A percentile compares a stretch with the other conserved stretches of the same genome.
These are phyloP conservation scores for Rubia balearica DNA, from an alignment of 305 asterid species.

Conservation along the genomic window DNA sequence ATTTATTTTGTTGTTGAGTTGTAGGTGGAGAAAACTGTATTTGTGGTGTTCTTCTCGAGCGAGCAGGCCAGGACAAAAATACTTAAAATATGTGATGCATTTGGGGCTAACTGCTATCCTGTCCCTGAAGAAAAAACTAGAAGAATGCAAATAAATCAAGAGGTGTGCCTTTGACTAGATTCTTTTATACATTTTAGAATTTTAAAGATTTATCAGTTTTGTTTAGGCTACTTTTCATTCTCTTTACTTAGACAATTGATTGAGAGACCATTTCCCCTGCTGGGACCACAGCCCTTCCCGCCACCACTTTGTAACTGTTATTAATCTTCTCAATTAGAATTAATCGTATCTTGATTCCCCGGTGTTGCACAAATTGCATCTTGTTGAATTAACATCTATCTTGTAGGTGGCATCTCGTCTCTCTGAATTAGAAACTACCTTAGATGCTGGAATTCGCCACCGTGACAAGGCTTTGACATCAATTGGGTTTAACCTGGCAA, in stretches of 20 bases:
- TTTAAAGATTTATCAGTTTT: not conserved
- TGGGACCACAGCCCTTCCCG: not conserved
- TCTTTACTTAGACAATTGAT: not conserved
- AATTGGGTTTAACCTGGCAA: constrained; percentile 70
- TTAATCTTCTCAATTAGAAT: not conserved
- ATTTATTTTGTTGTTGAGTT: constrained; percentile 8
- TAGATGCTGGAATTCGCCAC: constrained; percentile 85
- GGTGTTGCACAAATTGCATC: not conserved
- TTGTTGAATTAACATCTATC: constrained; percentile 18
- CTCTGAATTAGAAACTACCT: constrained; percentile 81
- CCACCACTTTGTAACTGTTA: not conserved
- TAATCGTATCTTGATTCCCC: not conserved
- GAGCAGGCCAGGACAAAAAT: constrained; percentile 96
- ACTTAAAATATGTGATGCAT: constrained; percentile 93
- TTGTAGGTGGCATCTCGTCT: constrained; percentile 77
- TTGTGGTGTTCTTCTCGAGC: constrained; percentile 96
- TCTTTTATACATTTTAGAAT: not conserved
- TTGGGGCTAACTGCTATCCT: constrained; percentile 94
- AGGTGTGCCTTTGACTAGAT: constrained; percentile 45
- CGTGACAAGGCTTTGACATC: constrained; percentile 72
- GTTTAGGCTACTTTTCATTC: not conserved
- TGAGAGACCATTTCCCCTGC: not conserved
- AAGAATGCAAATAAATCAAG: constrained; percentile 76
- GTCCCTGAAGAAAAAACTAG: constrained; percentile 79
- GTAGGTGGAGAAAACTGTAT: constrained; percentile 93